A percentile compares a stretch with the other conserved stretches of the same genome.
phyloP scores from a whole-genome alignment of 768 basidiomycete species.

The Hydnomerulius pinastri region DNA sequence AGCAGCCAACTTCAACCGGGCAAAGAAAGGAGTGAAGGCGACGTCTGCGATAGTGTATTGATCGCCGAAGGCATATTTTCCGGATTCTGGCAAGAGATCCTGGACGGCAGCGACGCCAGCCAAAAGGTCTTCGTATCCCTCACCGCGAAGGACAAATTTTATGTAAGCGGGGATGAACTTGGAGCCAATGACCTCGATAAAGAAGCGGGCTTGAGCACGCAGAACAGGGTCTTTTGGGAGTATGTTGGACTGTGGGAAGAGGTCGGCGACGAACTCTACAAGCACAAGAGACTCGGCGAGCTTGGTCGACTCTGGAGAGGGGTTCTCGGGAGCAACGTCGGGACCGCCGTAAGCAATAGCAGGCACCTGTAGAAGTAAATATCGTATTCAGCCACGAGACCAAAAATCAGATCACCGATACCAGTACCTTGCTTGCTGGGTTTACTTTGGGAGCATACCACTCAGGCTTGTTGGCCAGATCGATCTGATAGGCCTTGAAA shows the following conservation, averaged over 20 bases:
- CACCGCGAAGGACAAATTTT: constrained; percentile 40
- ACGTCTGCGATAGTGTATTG: constrained; percentile 59
- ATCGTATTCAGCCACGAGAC: background rate
- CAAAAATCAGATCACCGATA: no score
- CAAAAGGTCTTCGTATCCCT: constrained; percentile 43
- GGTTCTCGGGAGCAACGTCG: constrained; percentile 50
- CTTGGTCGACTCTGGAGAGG: constrained; percentile 61
- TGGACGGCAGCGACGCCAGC: constrained; percentile 52
- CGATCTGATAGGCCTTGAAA: constrained; percentile 56
- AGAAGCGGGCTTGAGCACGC: constrained; percentile 63
- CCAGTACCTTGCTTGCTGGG: constrained; percentile 59
- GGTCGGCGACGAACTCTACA: constrained; percentile 66
- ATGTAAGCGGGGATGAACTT: constrained; percentile 44
- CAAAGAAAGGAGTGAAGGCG: constrained; percentile 60
- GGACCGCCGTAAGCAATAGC: constrained; percentile 64
- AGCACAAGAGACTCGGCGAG: constrained; percentile 66
- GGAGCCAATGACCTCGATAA: constrained; percentile 55
- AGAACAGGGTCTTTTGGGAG: constrained; percentile 56
- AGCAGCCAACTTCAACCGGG: constrained; percentile 46
- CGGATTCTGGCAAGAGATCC: constrained; percentile 43
- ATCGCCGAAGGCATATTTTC: constrained; percentile 37
- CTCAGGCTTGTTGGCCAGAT: constrained; percentile 64
- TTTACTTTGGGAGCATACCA: constrained; percentile 71
- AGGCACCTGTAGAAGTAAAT: constrained; percentile 10
- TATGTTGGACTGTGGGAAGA: constrained; percentile 48